A percentile compares a stretch with the other conserved stretches of the same genome.
phyloP scores from a whole-genome alignment of 73 alveolate species.

The Breviolum minutum region DNA sequence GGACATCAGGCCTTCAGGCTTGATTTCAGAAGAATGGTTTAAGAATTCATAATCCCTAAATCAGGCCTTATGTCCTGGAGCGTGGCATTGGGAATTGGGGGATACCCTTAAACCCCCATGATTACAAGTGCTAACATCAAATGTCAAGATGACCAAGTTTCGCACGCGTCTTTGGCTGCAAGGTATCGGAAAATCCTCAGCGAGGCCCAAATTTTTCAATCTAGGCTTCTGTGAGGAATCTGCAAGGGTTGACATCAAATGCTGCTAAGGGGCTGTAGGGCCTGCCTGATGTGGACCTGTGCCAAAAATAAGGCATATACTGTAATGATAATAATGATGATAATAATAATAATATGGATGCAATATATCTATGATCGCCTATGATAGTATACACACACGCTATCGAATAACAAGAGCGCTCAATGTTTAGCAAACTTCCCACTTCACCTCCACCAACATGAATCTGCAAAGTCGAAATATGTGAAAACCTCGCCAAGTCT shows the following conservation, averaged over 20 bases:
- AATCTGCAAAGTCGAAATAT: no score
- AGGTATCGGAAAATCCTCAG: conserved; percentile 72
- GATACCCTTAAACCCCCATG: not conserved
- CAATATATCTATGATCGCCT: no score
- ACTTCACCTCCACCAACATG: no score
- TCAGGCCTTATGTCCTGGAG: not conserved
- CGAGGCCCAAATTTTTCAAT: not conserved
- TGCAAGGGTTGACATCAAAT: not conserved
- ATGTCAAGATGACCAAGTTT: not conserved
- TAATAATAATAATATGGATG: no score
- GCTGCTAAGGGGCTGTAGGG: not conserved
- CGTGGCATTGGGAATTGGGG: not conserved
- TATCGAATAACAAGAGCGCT: no score
- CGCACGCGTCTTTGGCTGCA: conserved; percentile 68
- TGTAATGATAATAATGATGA: no score
- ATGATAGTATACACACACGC: no score
- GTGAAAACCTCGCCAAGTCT: no score
- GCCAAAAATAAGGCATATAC: not conserved
- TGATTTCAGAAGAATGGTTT: not conserved
- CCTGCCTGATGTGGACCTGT: conserved; percentile 33
- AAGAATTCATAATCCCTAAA: not conserved
- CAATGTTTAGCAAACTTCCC: no score
- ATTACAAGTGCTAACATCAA: no score
- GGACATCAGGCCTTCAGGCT: not conserved
- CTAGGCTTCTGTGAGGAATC: no score